phyloP scores from a whole-genome alignment of 2,329 filamentous ascomycete species.

The Venturia asperata region DNA sequence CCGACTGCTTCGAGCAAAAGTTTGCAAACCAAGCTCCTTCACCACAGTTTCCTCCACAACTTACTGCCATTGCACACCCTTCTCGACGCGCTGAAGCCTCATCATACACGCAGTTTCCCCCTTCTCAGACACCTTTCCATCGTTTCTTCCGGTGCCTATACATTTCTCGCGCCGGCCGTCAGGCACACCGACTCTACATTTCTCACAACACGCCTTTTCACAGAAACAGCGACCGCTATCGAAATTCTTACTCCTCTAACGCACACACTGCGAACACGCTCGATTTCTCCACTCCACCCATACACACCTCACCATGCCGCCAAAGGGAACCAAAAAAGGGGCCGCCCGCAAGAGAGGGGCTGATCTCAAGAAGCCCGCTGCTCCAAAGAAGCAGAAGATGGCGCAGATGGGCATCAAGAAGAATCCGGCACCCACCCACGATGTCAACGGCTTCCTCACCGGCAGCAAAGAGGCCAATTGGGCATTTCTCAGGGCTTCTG shows the following conservation, averaged over 20 bases:
- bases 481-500: not conserved
- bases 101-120: not conserved
- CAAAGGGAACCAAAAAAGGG: not conserved
- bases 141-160: not conserved
- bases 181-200: not conserved
- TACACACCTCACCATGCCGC: not conserved
- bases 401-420: not conserved
- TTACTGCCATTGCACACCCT: not conserved
- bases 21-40: not conserved
- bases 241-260: not conserved
- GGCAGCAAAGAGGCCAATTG: constrained; percentile 5
- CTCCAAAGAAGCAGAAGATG: not conserved
- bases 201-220: not conserved
- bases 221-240: not conserved
- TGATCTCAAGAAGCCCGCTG: not conserved
- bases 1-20: not conserved
- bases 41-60: not conserved
- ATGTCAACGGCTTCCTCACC: not conserved
- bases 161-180: not conserved
- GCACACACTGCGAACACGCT: not conserved
- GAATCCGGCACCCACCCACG: not conserved
- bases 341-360: not conserved
- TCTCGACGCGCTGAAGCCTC: not conserved
- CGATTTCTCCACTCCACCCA: not conserved
- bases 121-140: not conserved